A percentile compares a stretch with the other conserved stretches of the same genome.
Evolutionary conservation across 208 protist genomes (phyloP).

Genomic region (Wallacemonas sp.): DNA sequence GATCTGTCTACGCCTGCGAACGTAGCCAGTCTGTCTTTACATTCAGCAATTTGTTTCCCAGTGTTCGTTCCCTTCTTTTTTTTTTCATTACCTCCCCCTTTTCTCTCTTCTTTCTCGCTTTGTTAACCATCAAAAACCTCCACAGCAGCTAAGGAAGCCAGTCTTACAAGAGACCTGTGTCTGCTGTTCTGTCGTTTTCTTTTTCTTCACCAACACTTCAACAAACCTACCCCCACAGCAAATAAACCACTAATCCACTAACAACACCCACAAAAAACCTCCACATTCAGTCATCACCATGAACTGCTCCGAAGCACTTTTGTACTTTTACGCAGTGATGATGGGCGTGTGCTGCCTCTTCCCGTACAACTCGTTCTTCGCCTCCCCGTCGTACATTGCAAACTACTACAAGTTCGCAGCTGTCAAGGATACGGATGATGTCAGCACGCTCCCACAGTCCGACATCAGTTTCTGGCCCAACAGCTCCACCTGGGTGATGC

Average conservation of each 20-base stretch:
- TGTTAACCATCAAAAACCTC: too few relatives aligned
- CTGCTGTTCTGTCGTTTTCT: too few relatives aligned
- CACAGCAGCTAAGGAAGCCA: too few relatives aligned
- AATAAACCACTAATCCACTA: not conserved
- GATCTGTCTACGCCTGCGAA: too few relatives aligned
- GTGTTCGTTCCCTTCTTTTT: not conserved
- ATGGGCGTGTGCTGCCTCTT: slow-evolving; percentile 36
- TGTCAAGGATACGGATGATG: slow-evolving; percentile 37
- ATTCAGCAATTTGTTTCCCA: too few relatives aligned
- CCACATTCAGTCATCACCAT: slow-evolving; percentile 2
- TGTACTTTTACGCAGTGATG: slow-evolving; percentile 25
- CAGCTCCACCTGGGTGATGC: slow-evolving; percentile 37
- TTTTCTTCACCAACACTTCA: too few relatives aligned
- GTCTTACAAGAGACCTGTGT: too few relatives aligned
- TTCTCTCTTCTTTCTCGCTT: not conserved
- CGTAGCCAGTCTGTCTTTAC: too few relatives aligned
- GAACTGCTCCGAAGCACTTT: slow-evolving; percentile 10
- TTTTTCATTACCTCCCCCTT: not conserved
- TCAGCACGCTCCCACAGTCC: slow-evolving; percentile 23
- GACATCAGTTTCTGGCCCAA: slow-evolving; percentile 33
- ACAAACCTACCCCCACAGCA: not conserved
- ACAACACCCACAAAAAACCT: slow-evolving; percentile 1
- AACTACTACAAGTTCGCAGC: slow-evolving; percentile 46
- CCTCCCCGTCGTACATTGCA: slow-evolving; percentile 45
- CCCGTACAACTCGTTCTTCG: slow-evolving; percentile 47